phyloP scores from a whole-genome alignment of 768 basidiomycete species.

The Amanita pseudoporphyria region DNA sequence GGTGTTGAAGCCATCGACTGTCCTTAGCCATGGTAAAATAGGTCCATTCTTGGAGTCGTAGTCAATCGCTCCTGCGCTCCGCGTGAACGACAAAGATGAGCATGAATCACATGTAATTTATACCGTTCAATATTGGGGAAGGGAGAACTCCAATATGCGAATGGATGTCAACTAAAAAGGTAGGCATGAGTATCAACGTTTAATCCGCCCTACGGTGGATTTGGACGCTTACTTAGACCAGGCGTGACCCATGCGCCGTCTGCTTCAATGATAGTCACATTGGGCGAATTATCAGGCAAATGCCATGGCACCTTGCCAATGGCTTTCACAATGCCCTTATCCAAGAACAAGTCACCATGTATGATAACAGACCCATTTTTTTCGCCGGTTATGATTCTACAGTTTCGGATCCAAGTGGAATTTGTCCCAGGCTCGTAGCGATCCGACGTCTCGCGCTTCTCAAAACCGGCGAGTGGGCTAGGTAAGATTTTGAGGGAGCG shows the following conservation, averaged over 20 bases:
- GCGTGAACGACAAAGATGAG: background rate
- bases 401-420: conserved; percentile 63
- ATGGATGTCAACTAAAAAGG: conserved; percentile 54
- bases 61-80: conserved; percentile 5
- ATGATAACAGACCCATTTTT: conserved; percentile 43
- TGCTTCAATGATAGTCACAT: conserved; percentile 49
- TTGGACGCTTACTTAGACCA: conserved; percentile 38
- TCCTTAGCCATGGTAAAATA: conserved; percentile 69
- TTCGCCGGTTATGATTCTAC: conserved; percentile 54
- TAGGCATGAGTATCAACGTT: conserved; percentile 11
- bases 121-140: conserved; percentile 44
- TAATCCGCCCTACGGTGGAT: conserved; percentile 6
- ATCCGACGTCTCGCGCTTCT: conserved; percentile 43
- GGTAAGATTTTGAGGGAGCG: conserved; percentile 42
- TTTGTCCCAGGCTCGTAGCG: conserved; percentile 57
- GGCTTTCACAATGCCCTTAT: conserved; percentile 52
- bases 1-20: conserved; percentile 79
- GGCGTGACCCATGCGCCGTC: conserved; percentile 63
- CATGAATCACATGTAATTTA: conserved; percentile 4
- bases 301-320: conserved; percentile 42
- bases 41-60: conserved; percentile 47
- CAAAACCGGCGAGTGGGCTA: conserved; percentile 24
- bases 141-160: conserved; percentile 74
- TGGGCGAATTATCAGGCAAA: conserved; percentile 25
- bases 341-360: conserved; percentile 58